These are phyloP conservation scores for Leccinum ochraceum DNA, from an alignment of 768 basidiomycete species.

Conservation along the genomic window DNA sequence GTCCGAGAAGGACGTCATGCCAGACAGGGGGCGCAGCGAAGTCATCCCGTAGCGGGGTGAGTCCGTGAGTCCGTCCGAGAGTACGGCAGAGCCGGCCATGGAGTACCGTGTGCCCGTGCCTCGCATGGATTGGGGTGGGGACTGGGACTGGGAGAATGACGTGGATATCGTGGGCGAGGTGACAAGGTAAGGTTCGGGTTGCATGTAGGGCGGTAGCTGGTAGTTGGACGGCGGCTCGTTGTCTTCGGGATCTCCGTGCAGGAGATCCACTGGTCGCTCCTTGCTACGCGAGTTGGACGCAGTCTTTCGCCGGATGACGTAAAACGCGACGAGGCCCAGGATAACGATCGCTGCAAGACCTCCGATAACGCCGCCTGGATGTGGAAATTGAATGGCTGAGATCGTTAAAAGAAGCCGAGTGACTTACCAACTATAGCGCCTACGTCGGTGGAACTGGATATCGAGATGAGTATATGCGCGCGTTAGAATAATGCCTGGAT, in stretches of 20 bases:
- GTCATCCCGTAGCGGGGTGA: constrained; percentile 28
- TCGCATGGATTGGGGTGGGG: constrained; percentile 26
- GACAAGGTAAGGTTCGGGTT: constrained; percentile 42
- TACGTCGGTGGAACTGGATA: too few relatives aligned
- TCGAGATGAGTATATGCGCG: constrained; percentile 5
- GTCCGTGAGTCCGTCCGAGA: constrained; percentile 17
- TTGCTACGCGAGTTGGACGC: constrained; percentile 9
- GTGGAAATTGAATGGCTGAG: too few relatives aligned
- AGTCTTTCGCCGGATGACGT: constrained; percentile 52
- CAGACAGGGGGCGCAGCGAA: constrained; percentile 30
- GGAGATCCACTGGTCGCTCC: too few relatives aligned
- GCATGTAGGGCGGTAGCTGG: too few relatives aligned
- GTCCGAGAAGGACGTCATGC: constrained; percentile 33
- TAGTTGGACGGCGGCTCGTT: too few relatives aligned
- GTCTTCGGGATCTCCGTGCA: too few relatives aligned
- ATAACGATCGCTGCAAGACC: constrained; percentile 51
- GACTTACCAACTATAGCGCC: too few relatives aligned
- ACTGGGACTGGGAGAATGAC: background rate
- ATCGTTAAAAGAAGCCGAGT: too few relatives aligned
- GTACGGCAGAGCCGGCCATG: constrained; percentile 21
- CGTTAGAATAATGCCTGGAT: background rate
- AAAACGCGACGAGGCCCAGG: constrained; percentile 39
- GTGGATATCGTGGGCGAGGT: constrained; percentile 26
- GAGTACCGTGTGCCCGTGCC: constrained; percentile 26
- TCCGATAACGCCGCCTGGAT: too few relatives aligned